phyloP scores from a whole-genome alignment of 352 stramenopile genomes.

The Phytophthora agathidicida region DNA sequence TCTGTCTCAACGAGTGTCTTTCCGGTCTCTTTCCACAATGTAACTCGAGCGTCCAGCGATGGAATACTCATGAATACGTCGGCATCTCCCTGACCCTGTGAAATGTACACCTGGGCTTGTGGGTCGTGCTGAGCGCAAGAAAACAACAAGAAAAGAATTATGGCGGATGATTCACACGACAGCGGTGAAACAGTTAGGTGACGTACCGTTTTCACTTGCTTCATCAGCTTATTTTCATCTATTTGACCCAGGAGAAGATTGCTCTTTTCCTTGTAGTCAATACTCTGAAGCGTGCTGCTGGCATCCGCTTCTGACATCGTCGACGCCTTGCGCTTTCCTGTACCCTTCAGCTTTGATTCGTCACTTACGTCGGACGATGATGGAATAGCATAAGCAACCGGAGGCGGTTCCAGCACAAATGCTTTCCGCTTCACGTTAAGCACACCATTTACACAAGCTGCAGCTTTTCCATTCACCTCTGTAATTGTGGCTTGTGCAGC shows the following conservation, averaged over 20 bases:
- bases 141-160: slow-evolving; percentile 1
- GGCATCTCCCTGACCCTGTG: slow-evolving; percentile 75
- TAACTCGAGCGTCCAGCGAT: slow-evolving; percentile 73
- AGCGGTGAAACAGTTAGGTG: not conserved
- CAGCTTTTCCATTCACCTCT: slow-evolving; percentile 75
- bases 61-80: slow-evolving; percentile 87
- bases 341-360: slow-evolving; percentile 27
- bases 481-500: slow-evolving; percentile 63
- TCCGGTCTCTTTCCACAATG: slow-evolving; percentile 75
- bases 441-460: slow-evolving; percentile 60
- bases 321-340: slow-evolving; percentile 35
- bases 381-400: not conserved
- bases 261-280: slow-evolving; percentile 69
- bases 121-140: slow-evolving; percentile 53
- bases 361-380: slow-evolving; percentile 13
- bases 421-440: slow-evolving; percentile 62
- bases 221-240: slow-evolving; percentile 79
- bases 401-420: slow-evolving; percentile 57
- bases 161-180: not conserved
- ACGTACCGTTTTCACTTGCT: slow-evolving; percentile 77
- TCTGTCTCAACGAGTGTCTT: slow-evolving; percentile 84
- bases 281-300: slow-evolving; percentile 29
- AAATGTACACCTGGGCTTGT: slow-evolving; percentile 77
- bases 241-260: slow-evolving; percentile 71
- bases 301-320: slow-evolving; percentile 20